Evolutionary conservation across 805 yeast genomes (phyloP).

Genomic region (Saturnispora zaruensis): DNA sequence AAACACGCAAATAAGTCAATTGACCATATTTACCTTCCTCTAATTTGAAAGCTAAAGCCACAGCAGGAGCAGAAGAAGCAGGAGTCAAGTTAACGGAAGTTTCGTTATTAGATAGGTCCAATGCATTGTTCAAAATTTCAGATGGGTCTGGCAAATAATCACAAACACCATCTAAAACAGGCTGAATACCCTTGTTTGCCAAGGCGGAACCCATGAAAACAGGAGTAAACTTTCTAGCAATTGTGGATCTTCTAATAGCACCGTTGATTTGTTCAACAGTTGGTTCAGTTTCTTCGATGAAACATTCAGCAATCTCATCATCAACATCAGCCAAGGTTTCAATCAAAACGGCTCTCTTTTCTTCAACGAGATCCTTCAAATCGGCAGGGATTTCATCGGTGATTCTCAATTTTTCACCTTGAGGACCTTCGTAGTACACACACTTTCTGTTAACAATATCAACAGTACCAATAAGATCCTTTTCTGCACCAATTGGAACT

Average conservation of each 20-base stretch:
- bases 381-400: conserved; percentile 66
- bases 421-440: conserved; percentile 78
- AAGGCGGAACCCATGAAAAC: conserved; percentile 99
- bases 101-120: conserved; percentile 62
- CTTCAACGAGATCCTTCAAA: conserved; percentile 74
- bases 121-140: conserved; percentile 83
- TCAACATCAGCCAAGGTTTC: conserved; percentile 97
- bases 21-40: conserved; percentile 99
- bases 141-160: conserved; percentile 95
- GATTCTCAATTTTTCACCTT: conserved; percentile 73
- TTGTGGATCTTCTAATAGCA: conserved; percentile 92
- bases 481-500: conserved; percentile 95
- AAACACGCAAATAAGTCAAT: conserved; percentile 91
- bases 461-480: conserved; percentile 77
- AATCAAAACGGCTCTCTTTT: conserved; percentile 75
- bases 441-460: conserved; percentile 86
- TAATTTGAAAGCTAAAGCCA: conserved; percentile 95
- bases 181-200: conserved; percentile 94
- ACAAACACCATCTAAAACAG: conserved; percentile 90
- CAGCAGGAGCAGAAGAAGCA: conserved; percentile 68
- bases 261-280: conserved; percentile 70
- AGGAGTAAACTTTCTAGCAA: conserved; percentile 95
- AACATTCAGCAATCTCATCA: conserved; percentile 92
- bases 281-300: conserved; percentile 84
- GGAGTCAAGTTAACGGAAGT: conserved; percentile 68